Percentiles rank a stretch among this genome's conserved stretches.
These are phyloP conservation scores for Trichophyton verrucosum DNA, from an alignment of 2,329 filamentous ascomycete species.

Conservation along the genomic window DNA sequence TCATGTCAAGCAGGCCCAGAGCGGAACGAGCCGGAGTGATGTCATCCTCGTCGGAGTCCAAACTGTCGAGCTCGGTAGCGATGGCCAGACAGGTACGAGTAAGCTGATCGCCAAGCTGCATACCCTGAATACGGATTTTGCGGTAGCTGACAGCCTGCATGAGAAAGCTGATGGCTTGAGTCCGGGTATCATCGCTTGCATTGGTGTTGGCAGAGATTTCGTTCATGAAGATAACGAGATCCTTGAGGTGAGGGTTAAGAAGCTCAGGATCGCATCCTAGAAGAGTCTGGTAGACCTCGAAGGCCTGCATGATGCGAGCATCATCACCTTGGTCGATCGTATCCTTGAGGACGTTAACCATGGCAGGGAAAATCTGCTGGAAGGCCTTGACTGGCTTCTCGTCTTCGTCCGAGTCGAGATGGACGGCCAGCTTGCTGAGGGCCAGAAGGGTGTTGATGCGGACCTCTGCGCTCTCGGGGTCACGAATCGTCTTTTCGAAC, in stretches of 20 bases:
- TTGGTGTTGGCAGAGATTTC: slow-evolving; percentile 65
- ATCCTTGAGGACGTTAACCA: slow-evolving; percentile 81
- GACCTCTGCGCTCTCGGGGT: slow-evolving; percentile 82
- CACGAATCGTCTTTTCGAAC: slow-evolving; percentile 76
- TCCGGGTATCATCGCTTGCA: slow-evolving; percentile 71
- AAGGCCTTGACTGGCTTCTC: slow-evolving; percentile 59
- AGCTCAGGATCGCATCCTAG: slow-evolving; percentile 79
- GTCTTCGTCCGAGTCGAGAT: slow-evolving; percentile 80
- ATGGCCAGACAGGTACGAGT: slow-evolving; percentile 82
- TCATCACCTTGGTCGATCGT: slow-evolving; percentile 70
- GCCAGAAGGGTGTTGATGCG: slow-evolving; percentile 89
- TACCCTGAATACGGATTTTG: slow-evolving; percentile 87
- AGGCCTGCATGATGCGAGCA: slow-evolving; percentile 76
- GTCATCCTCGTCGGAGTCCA: slow-evolving; percentile 61
- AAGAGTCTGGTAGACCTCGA: slow-evolving; percentile 94
- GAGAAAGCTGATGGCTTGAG: slow-evolving; percentile 84
- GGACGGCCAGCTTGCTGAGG: slow-evolving; percentile 73
- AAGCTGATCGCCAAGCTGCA: slow-evolving; percentile 75
- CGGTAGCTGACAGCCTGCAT: slow-evolving; percentile 86
- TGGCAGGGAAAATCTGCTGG: slow-evolving; percentile 67
- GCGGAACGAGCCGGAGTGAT: slow-evolving; percentile 75
- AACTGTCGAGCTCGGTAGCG: slow-evolving; percentile 69
- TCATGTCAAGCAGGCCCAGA: slow-evolving; percentile 74
- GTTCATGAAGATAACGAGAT: slow-evolving; percentile 88
- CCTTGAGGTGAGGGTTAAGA: slow-evolving; percentile 72